Base-by-base conservation (phyloP, 2,329 filamentous ascomycete species). In the Huntiella savannae region DNA sequence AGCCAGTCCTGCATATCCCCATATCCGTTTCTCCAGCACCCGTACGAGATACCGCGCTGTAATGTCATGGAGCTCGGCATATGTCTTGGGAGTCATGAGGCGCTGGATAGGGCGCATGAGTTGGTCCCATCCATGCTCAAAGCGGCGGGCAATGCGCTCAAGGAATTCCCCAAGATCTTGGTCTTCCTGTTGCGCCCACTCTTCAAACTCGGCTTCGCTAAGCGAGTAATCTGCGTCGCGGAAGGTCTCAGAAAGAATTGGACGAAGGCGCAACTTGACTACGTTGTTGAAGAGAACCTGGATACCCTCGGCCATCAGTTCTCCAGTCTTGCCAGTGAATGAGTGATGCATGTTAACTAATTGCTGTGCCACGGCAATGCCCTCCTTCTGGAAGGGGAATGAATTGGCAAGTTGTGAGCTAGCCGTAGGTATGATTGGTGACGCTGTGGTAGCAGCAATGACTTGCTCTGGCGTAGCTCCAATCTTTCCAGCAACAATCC, bases 271-370 rank as follows among this genome's bases (percentile, higher is more conserved):
- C 2, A 78, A 75, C 57, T 88, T 88, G 55, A 95, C 71, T 2
- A 96, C 83, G 56, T 87, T 81, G 55, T 82, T 79, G 59, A 93
- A 92, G 39, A 94, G 71, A 4, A 93, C 86, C 53, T 81, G 75
- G 28, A 94, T 73, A 32, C 84, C 85, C 57, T 96, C 88, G 46
- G 74, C 75, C 50, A 93, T 71, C 5, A 98, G 71, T 57, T 95
- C 87, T 5, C 68, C 74, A 7, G 83, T 77, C 60, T 95, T 96
- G 33, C 70, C 62, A 5, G 79, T 69, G 57, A 96, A 95, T 0
- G 72, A 74, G 12, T 70, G 66, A 44, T 82, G 75, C 50, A 98
- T 71, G 4, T 70, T 70, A 38, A 71, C 73, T 4, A 96, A 68
- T 2, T 78, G 70, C 22, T 73, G 72, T 4, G 73, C 66, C 7